A percentile compares a stretch with the other conserved stretches of the same genome.
phyloP scores from a whole-genome alignment of 2,329 filamentous ascomycete genomes.

The Escovopsis weberi region DNA sequence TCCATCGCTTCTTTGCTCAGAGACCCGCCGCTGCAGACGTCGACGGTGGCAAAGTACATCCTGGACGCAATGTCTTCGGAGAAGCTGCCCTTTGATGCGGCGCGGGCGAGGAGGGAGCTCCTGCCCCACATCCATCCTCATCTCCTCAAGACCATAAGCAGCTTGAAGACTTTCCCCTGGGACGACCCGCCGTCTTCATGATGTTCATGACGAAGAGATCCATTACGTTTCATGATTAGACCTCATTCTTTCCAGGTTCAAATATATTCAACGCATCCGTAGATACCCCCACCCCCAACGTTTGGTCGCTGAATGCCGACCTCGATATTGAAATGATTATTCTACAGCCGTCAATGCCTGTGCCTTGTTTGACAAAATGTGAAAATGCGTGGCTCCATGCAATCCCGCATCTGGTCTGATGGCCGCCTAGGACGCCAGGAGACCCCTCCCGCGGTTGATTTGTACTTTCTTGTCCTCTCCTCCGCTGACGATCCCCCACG shows the following conservation, averaged over 20 bases:
- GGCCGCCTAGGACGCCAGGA: constrained; percentile 24
- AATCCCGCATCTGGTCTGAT: background rate
- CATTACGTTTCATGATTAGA: no score
- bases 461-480: constrained; percentile 93
- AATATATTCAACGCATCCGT: background rate
- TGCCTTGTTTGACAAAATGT: background rate
- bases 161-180: background rate
- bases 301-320: no score
- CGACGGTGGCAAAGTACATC: constrained; percentile 45
- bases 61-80: constrained; percentile 38
- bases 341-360: background rate
- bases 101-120: constrained; percentile 31
- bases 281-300: background rate
- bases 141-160: constrained; percentile 4
- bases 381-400: no score
- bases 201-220: no score
- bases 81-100: constrained; percentile 32
- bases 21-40: constrained; percentile 40
- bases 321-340: no score
- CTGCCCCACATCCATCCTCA: constrained; percentile 19
- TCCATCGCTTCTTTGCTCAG: constrained; percentile 42
- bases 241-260: no score
- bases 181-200: background rate
- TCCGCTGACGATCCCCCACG: constrained; percentile 76
- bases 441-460: constrained; percentile 57